A percentile compares a stretch with the other conserved stretches of the same genome.
Evolutionary conservation across 768 basidiomycete species (phyloP).

Genomic region (Phanerodontia chrysosporium): DNA sequence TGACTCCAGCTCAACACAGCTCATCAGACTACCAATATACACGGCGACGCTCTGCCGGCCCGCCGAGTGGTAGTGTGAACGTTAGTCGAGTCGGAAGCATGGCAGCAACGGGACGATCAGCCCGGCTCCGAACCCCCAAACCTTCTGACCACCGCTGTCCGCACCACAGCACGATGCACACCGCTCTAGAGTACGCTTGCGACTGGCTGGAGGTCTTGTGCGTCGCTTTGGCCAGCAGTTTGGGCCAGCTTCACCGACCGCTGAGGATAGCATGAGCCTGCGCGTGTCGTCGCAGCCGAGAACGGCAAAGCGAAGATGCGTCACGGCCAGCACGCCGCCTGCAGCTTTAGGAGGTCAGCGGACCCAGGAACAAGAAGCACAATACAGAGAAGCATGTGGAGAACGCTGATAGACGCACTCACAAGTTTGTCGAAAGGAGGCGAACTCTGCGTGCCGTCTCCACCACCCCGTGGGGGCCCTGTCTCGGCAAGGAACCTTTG

Average conservation of each 20-base stretch:
- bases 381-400: conserved; percentile 1
- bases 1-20: not conserved
- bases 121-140: not conserved
- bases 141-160: not conserved
- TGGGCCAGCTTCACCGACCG: too few species aligned
- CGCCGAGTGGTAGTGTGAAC: not conserved
- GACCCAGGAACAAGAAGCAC: conserved; percentile 5
- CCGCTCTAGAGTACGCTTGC: too few species aligned
- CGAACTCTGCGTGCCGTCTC: not conserved
- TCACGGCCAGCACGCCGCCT: not conserved
- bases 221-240: too few species aligned
- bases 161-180: too few species aligned
- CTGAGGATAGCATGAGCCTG: too few species aligned
- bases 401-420: conserved; percentile 6
- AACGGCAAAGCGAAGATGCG: not conserved
- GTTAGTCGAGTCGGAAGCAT: not conserved
- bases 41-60: not conserved
- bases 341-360: not conserved
- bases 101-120: not conserved
- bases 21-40: not conserved
- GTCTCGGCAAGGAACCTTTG: not conserved
- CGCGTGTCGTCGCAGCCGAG: not conserved
- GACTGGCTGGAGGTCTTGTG: too few species aligned
- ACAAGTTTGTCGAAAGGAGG: not conserved
- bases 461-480: not conserved